Conservation (phyloP, 176 grass and related monocot species). For the Bonia amplexicaulis region DNA sequence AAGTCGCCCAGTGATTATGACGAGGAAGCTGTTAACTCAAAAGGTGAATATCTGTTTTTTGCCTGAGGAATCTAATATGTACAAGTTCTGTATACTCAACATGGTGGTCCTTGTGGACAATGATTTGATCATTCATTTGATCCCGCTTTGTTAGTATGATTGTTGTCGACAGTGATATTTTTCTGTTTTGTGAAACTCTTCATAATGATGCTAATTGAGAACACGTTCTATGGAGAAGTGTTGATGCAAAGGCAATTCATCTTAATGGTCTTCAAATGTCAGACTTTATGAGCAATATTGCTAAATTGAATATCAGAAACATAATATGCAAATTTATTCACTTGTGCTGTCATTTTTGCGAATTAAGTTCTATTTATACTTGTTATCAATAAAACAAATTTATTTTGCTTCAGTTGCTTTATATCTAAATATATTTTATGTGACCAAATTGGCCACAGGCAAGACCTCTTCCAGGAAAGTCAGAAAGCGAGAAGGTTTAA, state of each 20-base stretch:
- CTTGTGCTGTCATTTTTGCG: not conserved
- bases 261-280: not conserved
- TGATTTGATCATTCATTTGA: conserved; percentile 16
- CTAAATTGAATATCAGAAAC: conserved; percentile 3
- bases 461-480: conserved; percentile 32
- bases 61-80: conserved; percentile 9
- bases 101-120: not conserved
- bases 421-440: conserved; percentile 3
- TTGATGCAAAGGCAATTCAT: not conserved
- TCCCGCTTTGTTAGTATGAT: not conserved
- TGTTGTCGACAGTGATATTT: not conserved
- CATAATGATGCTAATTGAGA: not conserved
- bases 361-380: not conserved
- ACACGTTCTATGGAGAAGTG: conserved; percentile 3
- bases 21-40: conserved; percentile 22
- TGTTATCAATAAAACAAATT: not conserved
- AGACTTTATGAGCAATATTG: not conserved
- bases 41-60: conserved; percentile 30
- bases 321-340: not conserved
- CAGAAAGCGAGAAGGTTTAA: conserved; percentile 28
- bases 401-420: not conserved
- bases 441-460: conserved; percentile 3
- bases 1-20: conserved; percentile 19
- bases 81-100: not conserved
- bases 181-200: not conserved